Conservation (phyloP, 2,329 filamentous ascomycete genomes). For the Aspergillus sojae region DNA sequence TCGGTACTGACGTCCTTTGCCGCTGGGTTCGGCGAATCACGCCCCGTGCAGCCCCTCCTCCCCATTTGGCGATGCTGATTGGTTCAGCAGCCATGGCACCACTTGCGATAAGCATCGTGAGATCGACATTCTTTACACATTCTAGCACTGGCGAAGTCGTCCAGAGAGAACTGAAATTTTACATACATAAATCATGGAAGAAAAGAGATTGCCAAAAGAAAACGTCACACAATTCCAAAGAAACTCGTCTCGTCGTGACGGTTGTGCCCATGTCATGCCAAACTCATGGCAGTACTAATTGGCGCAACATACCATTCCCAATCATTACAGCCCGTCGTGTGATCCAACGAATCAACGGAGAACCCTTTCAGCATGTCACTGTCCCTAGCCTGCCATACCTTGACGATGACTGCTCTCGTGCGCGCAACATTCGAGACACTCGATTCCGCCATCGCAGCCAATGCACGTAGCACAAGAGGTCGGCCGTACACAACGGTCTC, state of each 20-base stretch:
- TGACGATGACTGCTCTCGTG: slow-evolving; percentile 50
- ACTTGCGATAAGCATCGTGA: not conserved
- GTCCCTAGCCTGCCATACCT: slow-evolving; percentile 52
- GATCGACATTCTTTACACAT: not conserved
- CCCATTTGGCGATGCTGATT: not conserved
- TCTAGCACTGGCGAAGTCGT: not conserved
- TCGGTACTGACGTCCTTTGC: slow-evolving; percentile 5
- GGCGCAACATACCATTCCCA: slow-evolving; percentile 49
- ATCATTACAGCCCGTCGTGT: slow-evolving; percentile 36
- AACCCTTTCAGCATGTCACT: slow-evolving; percentile 31
- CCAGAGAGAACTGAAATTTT: not conserved
- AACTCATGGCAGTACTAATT: slow-evolving; percentile 45
- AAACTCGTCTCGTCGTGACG: not conserved
- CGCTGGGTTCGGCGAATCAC: slow-evolving; percentile 4
- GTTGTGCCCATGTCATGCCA: slow-evolving; percentile 33
- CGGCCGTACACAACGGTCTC: slow-evolving; percentile 34
- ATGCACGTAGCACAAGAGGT: slow-evolving; percentile 42
- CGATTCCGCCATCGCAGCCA: slow-evolving; percentile 45
- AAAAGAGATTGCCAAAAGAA: not conserved
- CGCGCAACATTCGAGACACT: slow-evolving; percentile 49
- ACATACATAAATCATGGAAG: not conserved
- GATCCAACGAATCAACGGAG: slow-evolving; percentile 16
- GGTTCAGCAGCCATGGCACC: not conserved
- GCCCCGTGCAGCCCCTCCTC: not conserved
- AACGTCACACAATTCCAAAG: not conserved